A percentile compares a stretch with the other conserved stretches of the same genome.
Conservation (phyloP, 805 yeast genomes). For the Sugiyamaella boreocaroliniensis region DNA sequence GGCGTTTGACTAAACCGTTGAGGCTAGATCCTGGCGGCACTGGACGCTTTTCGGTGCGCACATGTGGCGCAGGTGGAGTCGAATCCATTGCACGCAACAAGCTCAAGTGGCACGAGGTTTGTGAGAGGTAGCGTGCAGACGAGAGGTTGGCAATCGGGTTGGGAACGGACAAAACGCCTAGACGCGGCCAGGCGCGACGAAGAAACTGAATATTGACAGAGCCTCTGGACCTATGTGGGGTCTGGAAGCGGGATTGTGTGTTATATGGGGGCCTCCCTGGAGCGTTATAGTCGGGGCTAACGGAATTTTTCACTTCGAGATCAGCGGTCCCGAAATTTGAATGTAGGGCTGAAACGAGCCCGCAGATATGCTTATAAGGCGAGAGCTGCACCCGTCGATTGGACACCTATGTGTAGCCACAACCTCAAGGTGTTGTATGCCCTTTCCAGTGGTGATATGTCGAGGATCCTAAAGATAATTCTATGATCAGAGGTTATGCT, state of each 20-base stretch:
- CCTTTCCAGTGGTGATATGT: no score
- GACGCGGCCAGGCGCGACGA: background rate
- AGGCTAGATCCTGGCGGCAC: background rate
- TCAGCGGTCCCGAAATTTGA: background rate
- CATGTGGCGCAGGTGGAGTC: background rate
- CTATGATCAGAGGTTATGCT: no score
- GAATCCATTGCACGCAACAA: background rate
- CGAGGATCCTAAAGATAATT: no score
- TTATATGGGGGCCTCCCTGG: background rate
- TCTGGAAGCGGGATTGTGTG: background rate
- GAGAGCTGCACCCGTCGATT: no score
- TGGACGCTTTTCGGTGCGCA: background rate
- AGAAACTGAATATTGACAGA: background rate
- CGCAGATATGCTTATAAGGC: no score
- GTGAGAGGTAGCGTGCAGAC: background rate
- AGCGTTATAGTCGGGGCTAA: background rate
- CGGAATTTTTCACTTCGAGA: background rate
- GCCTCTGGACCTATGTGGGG: background rate
- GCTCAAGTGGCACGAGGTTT: background rate
- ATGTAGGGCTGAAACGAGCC: background rate
- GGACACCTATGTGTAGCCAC: no score
- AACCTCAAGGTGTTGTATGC: no score
- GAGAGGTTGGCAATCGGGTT: background rate
- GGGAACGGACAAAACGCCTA: background rate
- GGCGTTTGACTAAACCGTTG: background rate